Base-by-base conservation (phyloP, 306 rosid genomes). In the Adenanthera pavonina region DNA sequence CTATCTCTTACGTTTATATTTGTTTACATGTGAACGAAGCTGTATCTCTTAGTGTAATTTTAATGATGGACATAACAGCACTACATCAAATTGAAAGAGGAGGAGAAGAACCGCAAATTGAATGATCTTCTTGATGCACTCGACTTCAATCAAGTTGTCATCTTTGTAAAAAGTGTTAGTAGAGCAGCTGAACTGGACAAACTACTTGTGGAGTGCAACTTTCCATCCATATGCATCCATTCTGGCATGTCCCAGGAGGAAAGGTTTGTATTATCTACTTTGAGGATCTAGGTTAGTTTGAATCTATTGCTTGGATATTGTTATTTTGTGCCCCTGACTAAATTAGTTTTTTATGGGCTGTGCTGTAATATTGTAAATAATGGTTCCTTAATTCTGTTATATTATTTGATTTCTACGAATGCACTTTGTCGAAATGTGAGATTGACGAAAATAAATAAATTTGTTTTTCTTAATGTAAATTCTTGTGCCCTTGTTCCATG, bases 181-280 rank as follows among this genome's bases (percentile, higher is more conserved):
- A 83, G 96, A 84, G 96, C 96, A 0, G 96, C 96, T 11, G 96
- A 91, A 85, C 83, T 91, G 88, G 90, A 91, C 90, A 91, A 91
- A 84, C 75, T 91, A 36, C 91, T 91, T 51, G 86, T 89, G 53
- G 96, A 91, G 89, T 91, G 96, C 47, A 91, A 91, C 78, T 91
- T 91, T 16, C 96, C 96, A 14, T 91, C 96, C 1, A 89, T 91
- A 85, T 89, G 96, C 76, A 91, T 91, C 72, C 96, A 91, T 73
- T 91, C 96, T 54, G 93, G 96, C 74, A 91, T 91, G 96, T 83
- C 89, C 61, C 96, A 91, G 78, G 96, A 91, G 79, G 96, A 91
- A 86, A 91, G 96, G 96, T 91, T 70, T 47, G 89, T 49, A 17
- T 44, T 5, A n/a, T 46, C 40, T 46, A 6, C 14, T 17, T 17